A percentile compares a stretch with the other conserved stretches of the same genome.
Evolutionary conservation across 768 basidiomycete genomes (phyloP).

Genomic region (Cubamyces sp.): DNA sequence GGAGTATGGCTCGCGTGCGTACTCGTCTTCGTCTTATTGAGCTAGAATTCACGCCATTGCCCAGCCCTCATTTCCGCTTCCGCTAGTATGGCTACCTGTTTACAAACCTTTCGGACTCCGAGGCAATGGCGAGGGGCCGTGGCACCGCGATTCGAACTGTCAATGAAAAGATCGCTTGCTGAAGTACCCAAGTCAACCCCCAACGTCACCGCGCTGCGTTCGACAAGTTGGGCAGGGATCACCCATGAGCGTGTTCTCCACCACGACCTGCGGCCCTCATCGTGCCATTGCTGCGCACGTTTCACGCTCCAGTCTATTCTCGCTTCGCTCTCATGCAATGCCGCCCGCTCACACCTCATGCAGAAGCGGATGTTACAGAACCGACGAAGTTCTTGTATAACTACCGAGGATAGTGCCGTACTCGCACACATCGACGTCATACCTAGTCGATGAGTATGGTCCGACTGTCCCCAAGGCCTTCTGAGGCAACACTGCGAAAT

Average conservation of each 20-base stretch:
- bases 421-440: conserved; percentile 13
- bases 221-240: background rate
- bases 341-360: conserved; percentile 1
- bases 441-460: background rate
- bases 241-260: conserved; percentile 1
- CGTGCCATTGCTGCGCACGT: conserved; percentile 10
- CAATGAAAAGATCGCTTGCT: conserved; percentile 5
- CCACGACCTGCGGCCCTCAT: background rate
- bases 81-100: background rate
- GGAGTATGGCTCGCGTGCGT: background rate
- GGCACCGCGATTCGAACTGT: background rate
- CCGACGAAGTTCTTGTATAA: background rate
- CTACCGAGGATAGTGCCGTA: background rate
- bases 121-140: background rate
- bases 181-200: background rate
- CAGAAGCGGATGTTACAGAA: background rate
- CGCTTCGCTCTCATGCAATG: conserved; percentile 5
- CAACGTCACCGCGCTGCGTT: conserved; percentile 7
- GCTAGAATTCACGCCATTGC: background rate
- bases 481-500: background rate
- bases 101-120: background rate
- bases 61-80: conserved; percentile 8
- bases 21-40: background rate
- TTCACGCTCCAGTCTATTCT: conserved; percentile 7
- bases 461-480: background rate